Conservation (phyloP, 164 flowering plant species). For the Stephania yunnanensis region DNA sequence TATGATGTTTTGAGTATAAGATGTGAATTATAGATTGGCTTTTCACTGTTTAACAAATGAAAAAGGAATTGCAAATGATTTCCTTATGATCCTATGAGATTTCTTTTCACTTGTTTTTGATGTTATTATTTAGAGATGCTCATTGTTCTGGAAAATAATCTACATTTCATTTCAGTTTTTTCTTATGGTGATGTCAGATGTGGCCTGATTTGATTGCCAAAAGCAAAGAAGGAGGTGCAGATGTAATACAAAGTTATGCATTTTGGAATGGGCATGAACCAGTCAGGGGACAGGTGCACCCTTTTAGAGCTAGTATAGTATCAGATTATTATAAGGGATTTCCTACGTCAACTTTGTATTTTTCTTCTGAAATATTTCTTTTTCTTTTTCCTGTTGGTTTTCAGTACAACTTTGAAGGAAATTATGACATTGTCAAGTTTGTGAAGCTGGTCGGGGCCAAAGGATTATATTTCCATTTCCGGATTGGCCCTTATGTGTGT, state of each 20-base stretch:
- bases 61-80: neutral
- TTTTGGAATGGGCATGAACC: constrained; percentile 97
- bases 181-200: constrained; percentile 50
- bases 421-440: constrained; percentile 78
- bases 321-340: neutral
- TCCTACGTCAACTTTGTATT: neutral
- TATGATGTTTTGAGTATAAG: too few species aligned
- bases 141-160: neutral
- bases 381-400: constrained; percentile 3
- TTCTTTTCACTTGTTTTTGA: neutral
- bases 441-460: constrained; percentile 64
- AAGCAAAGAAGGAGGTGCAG: constrained; percentile 89
- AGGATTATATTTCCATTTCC: constrained; percentile 85
- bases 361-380: constrained; percentile 8
- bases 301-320: neutral
- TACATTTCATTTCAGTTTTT: neutral
- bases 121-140: neutral
- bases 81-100: neutral
- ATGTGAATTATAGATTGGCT: too few species aligned
- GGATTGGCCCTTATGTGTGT: constrained; percentile 92
- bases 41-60: too few species aligned
- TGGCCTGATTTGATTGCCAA: constrained; percentile 91
- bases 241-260: constrained; percentile 76
- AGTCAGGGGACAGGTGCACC: constrained; percentile 68
- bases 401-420: constrained; percentile 79